phyloP scores from a whole-genome alignment of 352 stramenopile genomes.

The Pythium plurisporium region DNA sequence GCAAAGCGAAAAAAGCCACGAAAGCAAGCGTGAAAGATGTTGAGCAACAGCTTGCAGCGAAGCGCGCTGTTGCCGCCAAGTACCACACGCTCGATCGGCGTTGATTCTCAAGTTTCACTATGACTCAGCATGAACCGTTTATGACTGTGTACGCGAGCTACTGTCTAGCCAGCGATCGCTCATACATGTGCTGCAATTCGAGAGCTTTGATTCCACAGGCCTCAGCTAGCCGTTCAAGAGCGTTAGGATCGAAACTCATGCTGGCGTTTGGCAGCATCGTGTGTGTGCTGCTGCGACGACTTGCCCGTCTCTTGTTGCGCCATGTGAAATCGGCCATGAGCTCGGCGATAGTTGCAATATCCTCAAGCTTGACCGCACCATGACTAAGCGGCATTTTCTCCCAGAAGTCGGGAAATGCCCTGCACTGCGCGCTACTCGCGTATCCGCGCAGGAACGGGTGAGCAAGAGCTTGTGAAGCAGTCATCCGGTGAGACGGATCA shows the following conservation, averaged over 20 bases:
- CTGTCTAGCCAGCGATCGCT: constrained; percentile 6
- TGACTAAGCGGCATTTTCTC: constrained; percentile 29
- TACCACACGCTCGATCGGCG: constrained; percentile 45
- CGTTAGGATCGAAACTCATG: neutral
- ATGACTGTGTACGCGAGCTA: neutral
- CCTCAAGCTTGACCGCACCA: constrained; percentile 16
- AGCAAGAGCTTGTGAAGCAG: constrained; percentile 74
- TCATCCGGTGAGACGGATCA: constrained; percentile 79
- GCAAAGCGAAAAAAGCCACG: constrained; percentile 41
- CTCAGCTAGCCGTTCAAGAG: constrained; percentile 7
- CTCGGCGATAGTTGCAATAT: constrained; percentile 26
- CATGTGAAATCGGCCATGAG: constrained; percentile 33
- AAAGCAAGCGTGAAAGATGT: constrained; percentile 53
- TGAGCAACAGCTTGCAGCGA: constrained; percentile 37
- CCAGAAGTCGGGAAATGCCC: constrained; percentile 38
- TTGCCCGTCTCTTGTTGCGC: constrained; percentile 5
- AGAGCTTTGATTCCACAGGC: constrained; percentile 7
- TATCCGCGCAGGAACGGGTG: constrained; percentile 87
- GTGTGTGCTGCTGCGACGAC: neutral
- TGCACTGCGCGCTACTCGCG: constrained; percentile 22
- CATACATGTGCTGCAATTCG: constrained; percentile 2
- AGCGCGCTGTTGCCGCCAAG: constrained; percentile 42
- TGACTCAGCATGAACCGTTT: neutral
- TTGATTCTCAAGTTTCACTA: neutral
- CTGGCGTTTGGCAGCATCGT: neutral